Percentiles rank a stretch among this genome's conserved stretches.
These are phyloP conservation scores for Thermomyces lanuginosus DNA, from an alignment of 2,329 filamentous ascomycete genomes.

Conservation along the genomic window DNA sequence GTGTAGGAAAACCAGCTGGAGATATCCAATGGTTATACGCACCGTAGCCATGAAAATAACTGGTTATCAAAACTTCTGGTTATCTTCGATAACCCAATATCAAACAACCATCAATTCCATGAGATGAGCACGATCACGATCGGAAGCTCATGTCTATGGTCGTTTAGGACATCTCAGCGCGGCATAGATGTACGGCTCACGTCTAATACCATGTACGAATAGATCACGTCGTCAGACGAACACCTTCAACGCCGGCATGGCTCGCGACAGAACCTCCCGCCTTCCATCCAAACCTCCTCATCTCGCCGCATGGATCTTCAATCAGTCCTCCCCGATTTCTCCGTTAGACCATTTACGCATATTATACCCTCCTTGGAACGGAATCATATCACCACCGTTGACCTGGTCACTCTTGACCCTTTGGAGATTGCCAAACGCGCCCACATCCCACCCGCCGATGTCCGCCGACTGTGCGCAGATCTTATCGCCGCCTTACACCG, in stretches of 20 bases:
- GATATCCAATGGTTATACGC: too few species aligned
- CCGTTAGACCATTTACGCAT: conserved; percentile 51
- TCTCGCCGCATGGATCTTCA: conserved; percentile 50
- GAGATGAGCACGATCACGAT: too few species aligned
- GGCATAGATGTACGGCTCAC: too few species aligned
- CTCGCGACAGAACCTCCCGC: not conserved
- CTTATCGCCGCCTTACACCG: conserved; percentile 51
- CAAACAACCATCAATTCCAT: too few species aligned
- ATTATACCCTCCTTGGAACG: conserved; percentile 68
- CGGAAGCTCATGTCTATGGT: too few species aligned
- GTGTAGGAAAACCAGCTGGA: too few species aligned
- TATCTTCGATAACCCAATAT: too few species aligned
- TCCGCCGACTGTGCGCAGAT: conserved; percentile 55
- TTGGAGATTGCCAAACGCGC: conserved; percentile 75
- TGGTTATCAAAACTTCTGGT: too few species aligned
- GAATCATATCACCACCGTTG: conserved; percentile 58
- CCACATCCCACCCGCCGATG: conserved; percentile 60
- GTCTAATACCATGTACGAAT: too few species aligned
- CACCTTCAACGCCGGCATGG: conserved; percentile 2
- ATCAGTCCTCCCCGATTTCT: conserved; percentile 65
- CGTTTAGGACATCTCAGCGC: too few species aligned
- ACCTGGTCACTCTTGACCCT: conserved; percentile 70
- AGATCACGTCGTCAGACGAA: too few species aligned
- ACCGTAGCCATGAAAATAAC: too few species aligned
- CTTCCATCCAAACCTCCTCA: not conserved